Conservation (phyloP, 176 grass and related monocot species). For the Tillandsia leiboldiana region DNA sequence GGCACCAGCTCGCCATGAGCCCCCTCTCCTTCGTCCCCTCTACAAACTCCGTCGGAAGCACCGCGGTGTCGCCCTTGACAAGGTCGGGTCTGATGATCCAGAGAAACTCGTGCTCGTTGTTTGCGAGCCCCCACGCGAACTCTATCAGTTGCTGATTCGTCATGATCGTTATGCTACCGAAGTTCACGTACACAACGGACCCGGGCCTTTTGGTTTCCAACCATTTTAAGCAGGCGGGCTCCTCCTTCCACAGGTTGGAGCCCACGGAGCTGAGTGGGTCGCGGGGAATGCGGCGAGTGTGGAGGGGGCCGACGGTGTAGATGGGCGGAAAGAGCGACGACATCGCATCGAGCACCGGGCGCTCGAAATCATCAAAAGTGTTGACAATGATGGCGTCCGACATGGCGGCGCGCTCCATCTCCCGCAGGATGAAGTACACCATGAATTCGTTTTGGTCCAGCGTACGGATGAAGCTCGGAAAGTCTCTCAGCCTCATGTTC, state of each 20-base stretch:
- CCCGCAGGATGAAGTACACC: constrained; percentile 30
- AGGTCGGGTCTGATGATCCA: constrained; percentile 67
- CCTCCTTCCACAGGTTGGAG: constrained; percentile 59
- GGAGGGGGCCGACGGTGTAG: constrained; percentile 39
- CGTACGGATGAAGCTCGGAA: constrained; percentile 70
- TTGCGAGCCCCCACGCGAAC: constrained; percentile 69
- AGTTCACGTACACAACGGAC: constrained; percentile 80
- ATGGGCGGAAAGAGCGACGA: constrained; percentile 28
- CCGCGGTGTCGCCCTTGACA: constrained; percentile 34
- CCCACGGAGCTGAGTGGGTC: constrained; percentile 19
- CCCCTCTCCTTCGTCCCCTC: constrained; percentile 29
- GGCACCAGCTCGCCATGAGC: constrained; percentile 45
- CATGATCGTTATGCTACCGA: constrained; percentile 61
- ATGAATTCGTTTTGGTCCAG: constrained; percentile 47
- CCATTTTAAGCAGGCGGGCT: constrained; percentile 44
- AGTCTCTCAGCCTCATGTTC: constrained; percentile 46
- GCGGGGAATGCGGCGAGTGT: constrained; percentile 24
- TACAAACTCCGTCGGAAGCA: constrained; percentile 36
- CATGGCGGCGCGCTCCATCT: constrained; percentile 22
- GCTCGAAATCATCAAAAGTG: constrained; percentile 54
- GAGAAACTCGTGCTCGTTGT: constrained; percentile 40
- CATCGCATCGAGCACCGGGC: constrained; percentile 35
- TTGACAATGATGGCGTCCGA: constrained; percentile 55
- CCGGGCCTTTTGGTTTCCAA: constrained; percentile 25
- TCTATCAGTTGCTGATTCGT: constrained; percentile 30